Conservation (phyloP, 768 basidiomycete genomes). For the Ephemerocybe angulata region DNA sequence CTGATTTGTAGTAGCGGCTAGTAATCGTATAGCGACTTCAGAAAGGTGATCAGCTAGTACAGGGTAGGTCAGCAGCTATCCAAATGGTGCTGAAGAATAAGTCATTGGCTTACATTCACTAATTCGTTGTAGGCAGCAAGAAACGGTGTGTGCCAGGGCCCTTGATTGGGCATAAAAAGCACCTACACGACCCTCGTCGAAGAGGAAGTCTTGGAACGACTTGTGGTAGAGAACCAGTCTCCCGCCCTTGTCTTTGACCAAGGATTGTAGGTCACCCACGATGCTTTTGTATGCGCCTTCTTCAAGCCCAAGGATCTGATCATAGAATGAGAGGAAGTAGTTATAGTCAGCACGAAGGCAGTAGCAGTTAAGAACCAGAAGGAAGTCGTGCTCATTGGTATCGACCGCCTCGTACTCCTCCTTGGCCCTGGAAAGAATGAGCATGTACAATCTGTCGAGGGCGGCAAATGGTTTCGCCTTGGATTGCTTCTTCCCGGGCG, state of each 20-base stretch:
- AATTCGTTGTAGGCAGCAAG: too few species aligned
- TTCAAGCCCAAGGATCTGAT: background rate
- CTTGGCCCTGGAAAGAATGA: background rate
- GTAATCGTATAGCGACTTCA: too few species aligned
- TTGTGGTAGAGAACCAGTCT: background rate
- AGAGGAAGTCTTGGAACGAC: background rate
- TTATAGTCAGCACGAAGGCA: background rate
- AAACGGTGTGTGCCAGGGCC: too few species aligned
- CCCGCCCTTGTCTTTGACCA: background rate
- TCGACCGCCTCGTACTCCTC: background rate
- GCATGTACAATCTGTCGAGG: conserved; percentile 6
- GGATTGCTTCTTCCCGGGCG: background rate
- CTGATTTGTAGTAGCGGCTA: too few species aligned
- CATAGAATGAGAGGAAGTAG: background rate
- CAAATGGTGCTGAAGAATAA: too few species aligned
- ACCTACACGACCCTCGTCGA: background rate
- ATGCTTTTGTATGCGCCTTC: background rate
- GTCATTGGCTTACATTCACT: too few species aligned
- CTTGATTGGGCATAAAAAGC: too few species aligned
- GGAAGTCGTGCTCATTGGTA: background rate
- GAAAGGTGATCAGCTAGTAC: too few species aligned
- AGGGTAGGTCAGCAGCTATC: too few species aligned
- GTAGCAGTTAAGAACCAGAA: background rate
- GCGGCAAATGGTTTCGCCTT: conserved; percentile 3
- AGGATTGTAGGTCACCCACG: background rate